phyloP scores from a whole-genome alignment of 768 basidiomycete species.

The Lactifluus rugatus region DNA sequence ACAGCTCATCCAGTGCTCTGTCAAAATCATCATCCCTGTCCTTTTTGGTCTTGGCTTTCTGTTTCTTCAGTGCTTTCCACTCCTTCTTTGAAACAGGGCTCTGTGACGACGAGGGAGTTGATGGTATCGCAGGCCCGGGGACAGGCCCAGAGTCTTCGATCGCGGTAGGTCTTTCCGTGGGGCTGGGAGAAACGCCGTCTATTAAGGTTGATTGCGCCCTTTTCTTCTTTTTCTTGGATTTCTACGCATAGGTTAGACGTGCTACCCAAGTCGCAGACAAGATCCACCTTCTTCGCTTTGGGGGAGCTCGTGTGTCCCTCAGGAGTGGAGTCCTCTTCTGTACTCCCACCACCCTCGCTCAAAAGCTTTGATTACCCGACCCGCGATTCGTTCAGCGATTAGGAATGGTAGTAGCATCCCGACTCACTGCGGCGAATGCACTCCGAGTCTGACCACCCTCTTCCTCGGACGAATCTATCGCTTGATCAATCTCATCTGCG shows the following conservation, averaged over 20 bases:
- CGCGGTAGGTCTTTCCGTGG: not conserved
- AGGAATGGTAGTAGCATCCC: not conserved
- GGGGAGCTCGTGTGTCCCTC: not conserved
- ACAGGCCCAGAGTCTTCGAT: not conserved
- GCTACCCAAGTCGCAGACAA: not conserved
- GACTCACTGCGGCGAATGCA: slow-evolving; percentile 19
- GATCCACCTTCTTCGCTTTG: slow-evolving; percentile 21
- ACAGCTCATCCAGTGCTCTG: slow-evolving; percentile 74
- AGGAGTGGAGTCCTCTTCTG: slow-evolving; percentile 1
- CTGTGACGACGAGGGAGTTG: slow-evolving; percentile 9
- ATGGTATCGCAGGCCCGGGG: slow-evolving; percentile 1
- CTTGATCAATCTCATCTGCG: slow-evolving; percentile 33
- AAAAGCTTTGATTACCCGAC: slow-evolving; percentile 10
- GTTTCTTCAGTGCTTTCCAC: slow-evolving; percentile 50
- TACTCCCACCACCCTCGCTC: not conserved
- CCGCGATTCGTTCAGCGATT: not conserved
- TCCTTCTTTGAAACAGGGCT: slow-evolving; percentile 31
- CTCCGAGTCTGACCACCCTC: slow-evolving; percentile 15
- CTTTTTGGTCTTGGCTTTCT: slow-evolving; percentile 50
- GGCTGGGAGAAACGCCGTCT: not conserved
- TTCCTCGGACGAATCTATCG: slow-evolving; percentile 24
- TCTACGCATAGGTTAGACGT: not conserved
- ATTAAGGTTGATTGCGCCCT: slow-evolving; percentile 6
- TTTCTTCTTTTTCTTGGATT: slow-evolving; percentile 37
- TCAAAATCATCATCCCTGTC: slow-evolving; percentile 73